Evolutionary conservation across 2,329 filamentous ascomycete genomes (phyloP).

Genomic region (Colletotrichum aenigma): DNA sequence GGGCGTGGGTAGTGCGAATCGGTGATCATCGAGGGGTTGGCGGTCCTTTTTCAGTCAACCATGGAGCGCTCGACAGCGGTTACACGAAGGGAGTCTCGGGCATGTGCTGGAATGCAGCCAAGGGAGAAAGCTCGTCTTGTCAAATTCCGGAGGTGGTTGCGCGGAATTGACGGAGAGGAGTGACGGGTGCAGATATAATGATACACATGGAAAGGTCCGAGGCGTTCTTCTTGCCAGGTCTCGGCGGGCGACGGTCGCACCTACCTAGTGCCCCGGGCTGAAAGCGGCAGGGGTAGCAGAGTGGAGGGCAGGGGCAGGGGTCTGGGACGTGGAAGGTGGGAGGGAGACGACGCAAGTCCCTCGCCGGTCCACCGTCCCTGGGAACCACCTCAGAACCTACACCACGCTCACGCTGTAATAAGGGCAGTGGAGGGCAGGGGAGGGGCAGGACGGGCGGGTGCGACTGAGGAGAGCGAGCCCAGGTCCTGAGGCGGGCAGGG

Average conservation of each 20-base stretch:
- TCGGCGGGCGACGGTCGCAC: background rate
- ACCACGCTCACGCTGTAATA: background rate
- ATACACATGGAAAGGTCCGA: background rate
- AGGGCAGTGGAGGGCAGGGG: background rate
- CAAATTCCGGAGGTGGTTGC: background rate
- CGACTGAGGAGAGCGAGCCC: background rate
- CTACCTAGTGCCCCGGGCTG: slow-evolving; percentile 14
- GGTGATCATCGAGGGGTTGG: background rate
- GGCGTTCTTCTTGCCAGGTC: slow-evolving; percentile 2
- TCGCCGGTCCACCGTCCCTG: background rate
- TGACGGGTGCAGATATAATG: background rate
- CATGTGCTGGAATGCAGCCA: slow-evolving; percentile 7
- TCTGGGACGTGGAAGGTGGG: background rate
- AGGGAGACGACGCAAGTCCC: background rate
- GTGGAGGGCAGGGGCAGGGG: background rate
- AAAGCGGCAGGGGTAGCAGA: slow-evolving; percentile 2
- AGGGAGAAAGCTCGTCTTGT: slow-evolving; percentile 5
- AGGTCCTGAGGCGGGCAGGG: background rate
- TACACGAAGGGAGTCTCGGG: slow-evolving; percentile 3
- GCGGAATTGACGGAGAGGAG: background rate
- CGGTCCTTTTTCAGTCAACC: slow-evolving; percentile 16
- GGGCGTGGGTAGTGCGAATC: background rate
- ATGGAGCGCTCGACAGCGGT: background rate
- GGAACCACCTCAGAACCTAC: background rate
- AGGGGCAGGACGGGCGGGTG: background rate